phyloP scores from a whole-genome alignment of 2,329 filamentous ascomycete species.

The Colletotrichum musicola region DNA sequence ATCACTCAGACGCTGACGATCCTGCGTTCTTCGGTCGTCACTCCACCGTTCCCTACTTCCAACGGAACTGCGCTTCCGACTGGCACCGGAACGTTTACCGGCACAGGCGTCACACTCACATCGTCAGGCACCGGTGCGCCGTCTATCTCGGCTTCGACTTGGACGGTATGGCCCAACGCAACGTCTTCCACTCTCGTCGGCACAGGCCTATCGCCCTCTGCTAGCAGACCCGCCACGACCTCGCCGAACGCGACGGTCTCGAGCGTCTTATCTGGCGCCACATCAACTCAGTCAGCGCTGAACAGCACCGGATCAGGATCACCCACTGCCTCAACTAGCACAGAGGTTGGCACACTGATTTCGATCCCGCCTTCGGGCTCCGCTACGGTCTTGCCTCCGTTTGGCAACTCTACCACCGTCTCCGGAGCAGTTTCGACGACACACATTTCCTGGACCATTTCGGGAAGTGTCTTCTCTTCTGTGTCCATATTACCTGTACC shows the following conservation, averaged over 20 bases:
- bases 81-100: neutral
- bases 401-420: slow-evolving; percentile 23
- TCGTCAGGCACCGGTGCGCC: neutral
- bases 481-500: slow-evolving; percentile 24
- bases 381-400: neutral
- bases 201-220: neutral
- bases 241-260: neutral
- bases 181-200: neutral
- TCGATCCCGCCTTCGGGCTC: neutral
- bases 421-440: neutral
- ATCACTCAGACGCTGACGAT: neutral
- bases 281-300: neutral
- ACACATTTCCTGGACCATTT: slow-evolving; percentile 10
- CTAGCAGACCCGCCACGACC: neutral
- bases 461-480: slow-evolving; percentile 15
- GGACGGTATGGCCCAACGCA: neutral
- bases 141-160: neutral
- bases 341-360: neutral
- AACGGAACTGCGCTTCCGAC: neutral
- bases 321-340: neutral
- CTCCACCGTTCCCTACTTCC: neutral
- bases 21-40: neutral
- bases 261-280: neutral
- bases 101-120: neutral
- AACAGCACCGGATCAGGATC: neutral